phyloP scores from a whole-genome alignment of 2,329 filamentous ascomycete species.

The Aspergillus vadensis region DNA sequence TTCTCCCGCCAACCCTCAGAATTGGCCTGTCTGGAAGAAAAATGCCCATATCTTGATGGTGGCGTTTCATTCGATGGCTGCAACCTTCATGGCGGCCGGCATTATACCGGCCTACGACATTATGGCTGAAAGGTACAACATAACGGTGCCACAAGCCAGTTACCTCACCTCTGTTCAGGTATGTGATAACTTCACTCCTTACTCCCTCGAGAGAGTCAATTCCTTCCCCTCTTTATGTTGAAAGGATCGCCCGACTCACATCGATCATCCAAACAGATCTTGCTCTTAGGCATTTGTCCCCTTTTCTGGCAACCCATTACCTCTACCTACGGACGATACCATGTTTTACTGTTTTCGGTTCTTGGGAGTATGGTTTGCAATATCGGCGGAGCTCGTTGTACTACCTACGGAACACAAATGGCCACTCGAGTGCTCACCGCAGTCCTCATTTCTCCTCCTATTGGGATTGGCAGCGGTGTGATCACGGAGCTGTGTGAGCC shows the following conservation, averaged over 20 bases:
- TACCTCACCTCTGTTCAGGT: slow-evolving; percentile 56
- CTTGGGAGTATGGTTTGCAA: slow-evolving; percentile 53
- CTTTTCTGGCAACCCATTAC: slow-evolving; percentile 59
- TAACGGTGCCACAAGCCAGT: slow-evolving; percentile 50
- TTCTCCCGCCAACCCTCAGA: slow-evolving; percentile 23
- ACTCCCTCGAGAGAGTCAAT: background rate
- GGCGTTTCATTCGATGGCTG: slow-evolving; percentile 57
- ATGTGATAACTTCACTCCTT: background rate
- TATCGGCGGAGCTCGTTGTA: slow-evolving; percentile 54
- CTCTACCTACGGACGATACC: slow-evolving; percentile 55
- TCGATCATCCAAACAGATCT: slow-evolving; percentile 39
- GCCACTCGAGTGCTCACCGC: slow-evolving; percentile 52
- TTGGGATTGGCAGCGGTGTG: slow-evolving; percentile 55
- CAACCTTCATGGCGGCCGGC: slow-evolving; percentile 54
- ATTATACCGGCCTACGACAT: slow-evolving; percentile 57
- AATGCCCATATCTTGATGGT: slow-evolving; percentile 55
- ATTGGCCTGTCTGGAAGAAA: slow-evolving; percentile 38
- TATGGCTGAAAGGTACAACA: slow-evolving; percentile 53
- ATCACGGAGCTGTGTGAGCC: slow-evolving; percentile 58
- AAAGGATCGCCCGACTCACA: background rate
- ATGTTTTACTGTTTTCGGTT: slow-evolving; percentile 54
- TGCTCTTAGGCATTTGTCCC: slow-evolving; percentile 54
- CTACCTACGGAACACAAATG: slow-evolving; percentile 52
- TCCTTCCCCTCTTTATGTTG: no score
- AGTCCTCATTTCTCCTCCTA: slow-evolving; percentile 56